Base-by-base conservation (phyloP, 2,329 filamentous ascomycete genomes). In the Fusarium sp. region DNA sequence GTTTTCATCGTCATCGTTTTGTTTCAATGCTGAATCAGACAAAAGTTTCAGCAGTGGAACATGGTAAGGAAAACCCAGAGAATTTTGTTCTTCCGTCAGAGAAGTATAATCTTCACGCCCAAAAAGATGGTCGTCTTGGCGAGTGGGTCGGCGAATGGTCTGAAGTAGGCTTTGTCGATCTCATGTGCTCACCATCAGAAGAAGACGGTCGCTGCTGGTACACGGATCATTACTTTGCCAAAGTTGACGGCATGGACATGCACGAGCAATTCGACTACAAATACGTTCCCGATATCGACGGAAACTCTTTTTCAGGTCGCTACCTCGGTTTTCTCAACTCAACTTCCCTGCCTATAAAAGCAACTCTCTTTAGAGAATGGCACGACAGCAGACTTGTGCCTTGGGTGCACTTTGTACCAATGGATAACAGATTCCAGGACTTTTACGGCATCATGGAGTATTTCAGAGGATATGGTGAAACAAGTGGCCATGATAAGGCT, bases 391-490 rank as follows among this genome's bases (percentile, higher is more conserved):
- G 93, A 5, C 83, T 95, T 3, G 83, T 93, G 4, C 86, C 92
- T 1, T 96, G 93, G 93, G 89, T 89, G 75, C 93, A 96, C 80
- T 95, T 93, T 74, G 90, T 94, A 4, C 93, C 93, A 18, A 90
- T 95, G 87, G 91, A 94, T 77, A 92, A 88, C 75, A 87, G 90
- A 3, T 94, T 91, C 75, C 82, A 87, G 38, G 93, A 95, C 73
- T 86, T 92, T 74, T 94, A 90, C 67, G 90, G 88, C 45, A 90
- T 93, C 60, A 85, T 94, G 85, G 89, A 92, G 62, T 95, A 93
- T 76, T 94, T 95, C 75, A 76, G 93, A 7, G 91, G 91, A 3
- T 89, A 90, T 72, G 76, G 79, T 0, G 84, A 81, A 20, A 77
- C 75, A 13, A 78, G 79, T 8, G 80, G 78, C 3, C 86, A 88